These are phyloP conservation scores for Suillus occidentalis DNA, from an alignment of 768 basidiomycete species.

Conservation along the genomic window DNA sequence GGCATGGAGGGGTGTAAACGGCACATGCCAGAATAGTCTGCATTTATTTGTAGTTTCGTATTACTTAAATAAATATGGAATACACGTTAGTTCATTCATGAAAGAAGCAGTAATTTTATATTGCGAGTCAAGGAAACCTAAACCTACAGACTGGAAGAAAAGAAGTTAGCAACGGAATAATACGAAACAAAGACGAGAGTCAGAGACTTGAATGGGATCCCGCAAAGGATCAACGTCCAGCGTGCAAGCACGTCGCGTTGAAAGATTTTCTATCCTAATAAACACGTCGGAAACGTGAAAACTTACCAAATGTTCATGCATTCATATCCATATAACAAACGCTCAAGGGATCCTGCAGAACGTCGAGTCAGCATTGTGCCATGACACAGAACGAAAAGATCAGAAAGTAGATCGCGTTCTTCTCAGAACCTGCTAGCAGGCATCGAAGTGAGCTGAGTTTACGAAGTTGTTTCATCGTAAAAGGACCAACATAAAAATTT, in stretches of 20 bases:
- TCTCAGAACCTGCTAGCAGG: slow-evolving; percentile 51
- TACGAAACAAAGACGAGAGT: slow-evolving; percentile 25
- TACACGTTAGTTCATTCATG: neutral
- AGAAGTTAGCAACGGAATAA: slow-evolving; percentile 18
- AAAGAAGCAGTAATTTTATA: neutral
- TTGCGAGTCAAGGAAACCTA: neutral
- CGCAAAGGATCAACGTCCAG: slow-evolving; percentile 59
- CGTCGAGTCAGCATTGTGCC: slow-evolving; percentile 27
- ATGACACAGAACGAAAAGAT: slow-evolving; percentile 20
- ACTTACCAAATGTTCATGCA: slow-evolving; percentile 14
- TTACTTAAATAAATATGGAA: neutral
- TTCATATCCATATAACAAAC: neutral
- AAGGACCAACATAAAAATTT: neutral
- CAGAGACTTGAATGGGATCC: slow-evolving; percentile 86
- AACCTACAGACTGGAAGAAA: neutral
- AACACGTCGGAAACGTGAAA: slow-evolving; percentile 3
- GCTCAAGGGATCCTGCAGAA: slow-evolving; percentile 8
- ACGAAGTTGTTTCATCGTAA: slow-evolving; percentile 34
- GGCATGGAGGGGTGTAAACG: neutral
- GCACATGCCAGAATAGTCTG: neutral
- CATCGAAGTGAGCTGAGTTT: slow-evolving; percentile 72
- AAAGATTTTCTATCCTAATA: slow-evolving; percentile 44
- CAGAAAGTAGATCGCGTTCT: slow-evolving; percentile 46
- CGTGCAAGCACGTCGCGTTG: slow-evolving; percentile 61
- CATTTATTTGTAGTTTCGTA: neutral